Conservation (phyloP, 116 monocot genomes). For the Posidonia oceanica region DNA sequence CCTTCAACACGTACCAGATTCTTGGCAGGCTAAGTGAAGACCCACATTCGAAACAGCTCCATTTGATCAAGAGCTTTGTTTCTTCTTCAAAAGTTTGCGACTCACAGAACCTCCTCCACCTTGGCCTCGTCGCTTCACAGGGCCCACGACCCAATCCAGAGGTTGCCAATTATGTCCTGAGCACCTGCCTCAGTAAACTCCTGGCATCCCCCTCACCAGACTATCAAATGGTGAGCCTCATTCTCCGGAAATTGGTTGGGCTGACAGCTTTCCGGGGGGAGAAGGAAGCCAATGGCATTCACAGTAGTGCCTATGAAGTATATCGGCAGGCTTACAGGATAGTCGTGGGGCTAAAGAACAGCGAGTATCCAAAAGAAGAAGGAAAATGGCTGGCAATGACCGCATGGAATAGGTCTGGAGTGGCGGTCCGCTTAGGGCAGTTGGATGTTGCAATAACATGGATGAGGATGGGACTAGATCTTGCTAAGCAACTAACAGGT, state of each 20-base stretch:
- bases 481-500: constrained; percentile 35
- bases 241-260: constrained; percentile 41
- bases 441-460: constrained; percentile 47
- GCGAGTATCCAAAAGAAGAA: constrained; percentile 66
- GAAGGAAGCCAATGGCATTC: constrained; percentile 5
- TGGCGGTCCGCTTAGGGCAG: constrained; percentile 43
- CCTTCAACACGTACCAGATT: constrained; percentile 58
- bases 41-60: constrained; percentile 41
- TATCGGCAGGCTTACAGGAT: constrained; percentile 76
- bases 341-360: constrained; percentile 62
- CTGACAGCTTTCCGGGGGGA: constrained; percentile 16
- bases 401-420: constrained; percentile 72
- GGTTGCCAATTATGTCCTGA: constrained; percentile 44
- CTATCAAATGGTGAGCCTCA: constrained; percentile 42
- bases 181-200: constrained; percentile 40
- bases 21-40: constrained; percentile 31
- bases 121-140: constrained; percentile 45
- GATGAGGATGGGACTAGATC: constrained; percentile 87
- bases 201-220: constrained; percentile 55
- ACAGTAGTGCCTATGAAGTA: constrained; percentile 27
- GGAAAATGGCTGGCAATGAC: constrained; percentile 84
- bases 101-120: constrained; percentile 53
- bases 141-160: constrained; percentile 37
- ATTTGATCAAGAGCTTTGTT: constrained; percentile 56
- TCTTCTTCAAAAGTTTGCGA: constrained; percentile 46